A percentile compares a stretch with the other conserved stretches of the same genome.
Evolutionary conservation across 768 basidiomycete genomes (phyloP).

Genomic region (Multifurca ochricompacta): DNA sequence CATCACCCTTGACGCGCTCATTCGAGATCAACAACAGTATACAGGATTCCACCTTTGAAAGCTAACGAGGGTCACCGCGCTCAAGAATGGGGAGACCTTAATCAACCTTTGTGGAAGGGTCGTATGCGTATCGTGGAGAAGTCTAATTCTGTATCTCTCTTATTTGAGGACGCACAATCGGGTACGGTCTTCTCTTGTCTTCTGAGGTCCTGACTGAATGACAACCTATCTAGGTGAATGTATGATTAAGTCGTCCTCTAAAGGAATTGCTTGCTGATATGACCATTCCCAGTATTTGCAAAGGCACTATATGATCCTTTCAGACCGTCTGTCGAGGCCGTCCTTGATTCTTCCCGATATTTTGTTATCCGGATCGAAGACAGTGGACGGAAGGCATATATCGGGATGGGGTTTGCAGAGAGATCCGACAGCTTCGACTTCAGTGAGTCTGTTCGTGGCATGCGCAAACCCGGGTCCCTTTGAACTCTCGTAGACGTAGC

Average conservation of each 20-base stretch:
- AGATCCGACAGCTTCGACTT: constrained; percentile 88
- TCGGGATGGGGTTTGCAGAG: constrained; percentile 89
- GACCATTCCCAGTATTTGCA: constrained; percentile 60
- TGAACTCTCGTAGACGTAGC: constrained; percentile 55
- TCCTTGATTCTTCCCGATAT: constrained; percentile 90
- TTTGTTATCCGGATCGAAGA: constrained; percentile 92
- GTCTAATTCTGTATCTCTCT: constrained; percentile 54
- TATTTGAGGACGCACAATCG: constrained; percentile 74
- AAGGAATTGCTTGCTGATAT: neutral
- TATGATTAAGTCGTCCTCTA: constrained; percentile 32
- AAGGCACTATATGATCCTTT: constrained; percentile 72
- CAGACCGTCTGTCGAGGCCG: constrained; percentile 86
- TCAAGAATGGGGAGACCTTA: constrained; percentile 86
- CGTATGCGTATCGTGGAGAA: constrained; percentile 79
- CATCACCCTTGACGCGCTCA: constrained; percentile 12
- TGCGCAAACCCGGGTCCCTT: neutral
- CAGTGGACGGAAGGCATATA: constrained; percentile 78
- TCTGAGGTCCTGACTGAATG: neutral
- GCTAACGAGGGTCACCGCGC: constrained; percentile 87
- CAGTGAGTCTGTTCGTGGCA: constrained; percentile 45
- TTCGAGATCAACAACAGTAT: constrained; percentile 45
- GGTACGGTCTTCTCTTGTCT: constrained; percentile 40
- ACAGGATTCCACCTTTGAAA: constrained; percentile 83
- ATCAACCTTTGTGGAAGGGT: constrained; percentile 84
- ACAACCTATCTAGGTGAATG: constrained; percentile 47